Evolutionary conservation across 768 basidiomycete genomes (phyloP), one percentile per base, ranked within the genome.

Genomic region (Porphyrellus cyaneotinctus): DNA sequence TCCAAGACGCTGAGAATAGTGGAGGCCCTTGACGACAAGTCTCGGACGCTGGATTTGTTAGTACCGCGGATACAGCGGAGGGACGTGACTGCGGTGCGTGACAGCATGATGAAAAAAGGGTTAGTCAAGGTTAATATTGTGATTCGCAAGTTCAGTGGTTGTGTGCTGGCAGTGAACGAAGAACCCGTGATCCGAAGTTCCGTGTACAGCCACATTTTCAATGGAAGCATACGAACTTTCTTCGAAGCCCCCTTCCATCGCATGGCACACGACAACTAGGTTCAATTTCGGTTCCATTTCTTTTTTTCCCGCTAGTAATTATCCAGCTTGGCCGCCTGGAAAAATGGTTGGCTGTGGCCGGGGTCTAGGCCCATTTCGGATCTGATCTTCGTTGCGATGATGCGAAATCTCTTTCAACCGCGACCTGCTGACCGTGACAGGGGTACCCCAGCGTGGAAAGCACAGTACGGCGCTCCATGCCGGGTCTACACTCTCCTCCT

Each of bases 11-110:
- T 74, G 57, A 94, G 77, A 49, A 93, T 72, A 41, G 71, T 70
- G 8, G 90, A 81, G 3, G 88, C 91, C 57, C 91, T 78, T 51
- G 75, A 78, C 8, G 90, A 93, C 65, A 90, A 67, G 35, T 68
- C 61, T 57, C 85, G 82, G 53, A 41, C 46, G 24, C 13, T 30
- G 2, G 28, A 36, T 32, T 24, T 42, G 32, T 43, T 46, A 30
- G 74, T 56, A 38, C 71, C 43, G 38, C 30, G 58, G 15, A 46
- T 53, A 23, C 33, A 42, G 38, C 53, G 57, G 18, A 64, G 47
- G 30, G 57, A 50, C 0, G 22, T 22, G 23, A 62, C 7, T 15
- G 53, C 17, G 23, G 51, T 61, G 35, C 70, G 70, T 39, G 55
- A 54, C 31, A 70, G 33, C 60, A 69, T 70, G 37, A 4, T 11